Conservation (phyloP, 352 stramenopile species). For the Thalassiosira allenii region DNA sequence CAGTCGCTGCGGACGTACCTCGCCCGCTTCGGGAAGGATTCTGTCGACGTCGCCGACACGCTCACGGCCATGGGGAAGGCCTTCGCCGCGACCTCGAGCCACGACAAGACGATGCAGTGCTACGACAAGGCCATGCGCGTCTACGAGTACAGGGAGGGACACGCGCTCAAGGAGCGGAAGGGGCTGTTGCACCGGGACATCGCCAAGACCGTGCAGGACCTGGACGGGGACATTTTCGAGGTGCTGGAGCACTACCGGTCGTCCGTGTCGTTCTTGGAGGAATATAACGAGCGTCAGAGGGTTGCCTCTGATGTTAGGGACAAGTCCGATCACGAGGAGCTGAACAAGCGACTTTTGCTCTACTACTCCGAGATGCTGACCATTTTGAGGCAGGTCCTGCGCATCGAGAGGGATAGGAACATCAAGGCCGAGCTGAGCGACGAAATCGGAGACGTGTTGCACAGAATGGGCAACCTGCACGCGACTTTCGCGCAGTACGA, state of each 20-base stretch:
- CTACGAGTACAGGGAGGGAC: constrained; percentile 60
- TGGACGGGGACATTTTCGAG: constrained; percentile 62
- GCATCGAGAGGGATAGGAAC: constrained; percentile 50
- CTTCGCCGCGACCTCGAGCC: constrained; percentile 57
- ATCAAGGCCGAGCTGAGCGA: constrained; percentile 55
- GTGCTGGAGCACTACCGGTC: constrained; percentile 67
- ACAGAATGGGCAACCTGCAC: constrained; percentile 71
- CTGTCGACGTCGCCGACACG: constrained; percentile 58
- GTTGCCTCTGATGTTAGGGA: neutral
- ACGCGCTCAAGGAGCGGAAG: constrained; percentile 63
- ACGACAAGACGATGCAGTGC: constrained; percentile 71
- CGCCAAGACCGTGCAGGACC: constrained; percentile 41
- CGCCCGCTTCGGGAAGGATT: constrained; percentile 63
- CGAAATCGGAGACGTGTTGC: constrained; percentile 71
- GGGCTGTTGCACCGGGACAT: constrained; percentile 64
- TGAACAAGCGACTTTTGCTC: constrained; percentile 51
- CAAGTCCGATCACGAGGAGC: constrained; percentile 30
- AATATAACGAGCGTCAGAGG: constrained; percentile 54
- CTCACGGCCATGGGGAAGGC: constrained; percentile 61
- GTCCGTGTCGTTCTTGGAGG: constrained; percentile 65
- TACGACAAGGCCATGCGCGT: constrained; percentile 71
- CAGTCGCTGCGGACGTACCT: constrained; percentile 57
- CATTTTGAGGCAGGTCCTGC: constrained; percentile 59
- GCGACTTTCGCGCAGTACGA: constrained; percentile 63
- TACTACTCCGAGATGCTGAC: constrained; percentile 70